Conservation (phyloP, 768 basidiomycete genomes). For the Mycena haematopus region DNA sequence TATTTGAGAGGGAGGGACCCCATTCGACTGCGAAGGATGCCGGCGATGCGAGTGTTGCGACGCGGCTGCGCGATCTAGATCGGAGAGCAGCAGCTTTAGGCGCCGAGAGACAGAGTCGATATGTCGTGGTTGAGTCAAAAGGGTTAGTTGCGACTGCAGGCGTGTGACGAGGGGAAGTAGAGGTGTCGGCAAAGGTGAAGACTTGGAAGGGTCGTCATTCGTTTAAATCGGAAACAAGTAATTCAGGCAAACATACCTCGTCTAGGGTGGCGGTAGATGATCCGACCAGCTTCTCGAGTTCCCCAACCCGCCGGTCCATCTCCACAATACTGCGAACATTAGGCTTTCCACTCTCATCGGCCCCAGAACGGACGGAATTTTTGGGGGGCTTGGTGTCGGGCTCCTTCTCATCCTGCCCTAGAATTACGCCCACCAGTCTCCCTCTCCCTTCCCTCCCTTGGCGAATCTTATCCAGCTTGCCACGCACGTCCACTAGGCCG, state of each 20-base stretch:
- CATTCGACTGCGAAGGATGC: conserved; percentile 48
- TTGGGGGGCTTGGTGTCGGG: conserved; percentile 9
- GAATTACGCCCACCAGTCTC: conserved; percentile 63
- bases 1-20: conserved; percentile 39
- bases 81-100: conserved; percentile 89
- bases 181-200: conserved; percentile 76
- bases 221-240: conserved; percentile 1
- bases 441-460: conserved; percentile 71
- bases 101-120: conserved; percentile 95
- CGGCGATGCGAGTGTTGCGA: conserved; percentile 54
- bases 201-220: conserved; percentile 43
- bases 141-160: conserved; percentile 82
- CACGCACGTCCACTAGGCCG: conserved; percentile 77
- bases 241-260: conserved; percentile 60
- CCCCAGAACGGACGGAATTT: neutral
- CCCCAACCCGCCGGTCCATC: conserved; percentile 83
- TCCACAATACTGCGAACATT: conserved; percentile 64
- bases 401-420: conserved; percentile 41
- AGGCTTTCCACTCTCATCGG: conserved; percentile 37
- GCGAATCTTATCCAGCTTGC: conserved; percentile 70
- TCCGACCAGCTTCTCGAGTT: conserved; percentile 84
- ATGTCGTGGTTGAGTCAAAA: conserved; percentile 94
- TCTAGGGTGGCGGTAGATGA: conserved; percentile 81
- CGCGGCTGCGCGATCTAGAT: conserved; percentile 83
- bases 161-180: conserved; percentile 83